Conservation (phyloP, 768 basidiomycete species). For the Lentinula aciculospora region DNA sequence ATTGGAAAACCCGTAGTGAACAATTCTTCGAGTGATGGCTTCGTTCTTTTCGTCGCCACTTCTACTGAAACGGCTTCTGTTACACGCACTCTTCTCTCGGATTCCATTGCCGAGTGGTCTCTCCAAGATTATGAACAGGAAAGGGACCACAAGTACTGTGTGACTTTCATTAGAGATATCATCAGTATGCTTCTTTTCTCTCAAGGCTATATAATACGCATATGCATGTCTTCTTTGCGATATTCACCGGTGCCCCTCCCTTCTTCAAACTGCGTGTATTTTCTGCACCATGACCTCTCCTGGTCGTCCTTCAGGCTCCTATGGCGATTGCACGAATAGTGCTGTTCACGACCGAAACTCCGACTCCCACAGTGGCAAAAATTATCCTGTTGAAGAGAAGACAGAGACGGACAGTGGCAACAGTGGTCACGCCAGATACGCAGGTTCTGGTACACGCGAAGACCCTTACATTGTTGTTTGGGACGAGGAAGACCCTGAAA, state of each 20-base stretch:
- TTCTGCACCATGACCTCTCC: neutral
- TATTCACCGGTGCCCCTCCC: neutral
- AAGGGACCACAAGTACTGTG: neutral
- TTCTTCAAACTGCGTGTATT: neutral
- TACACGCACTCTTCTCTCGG: neutral
- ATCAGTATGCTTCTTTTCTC: conserved; percentile 1
- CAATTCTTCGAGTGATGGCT: neutral
- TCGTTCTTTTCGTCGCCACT: neutral
- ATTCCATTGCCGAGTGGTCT: neutral
- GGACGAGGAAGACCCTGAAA: conserved; percentile 42
- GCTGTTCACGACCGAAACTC: neutral
- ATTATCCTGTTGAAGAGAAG: conserved; percentile 4
- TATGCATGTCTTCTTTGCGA: neutral
- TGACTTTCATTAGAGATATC: conserved; percentile 2
- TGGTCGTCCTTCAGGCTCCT: neutral
- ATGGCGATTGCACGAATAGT: neutral
- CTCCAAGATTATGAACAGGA: neutral
- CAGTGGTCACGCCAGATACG: conserved; percentile 20
- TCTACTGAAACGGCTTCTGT: neutral
- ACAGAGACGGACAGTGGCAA: neutral
- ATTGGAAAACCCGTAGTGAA: neutral
- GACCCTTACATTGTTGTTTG: conserved; percentile 54
- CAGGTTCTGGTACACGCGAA: conserved; percentile 39
- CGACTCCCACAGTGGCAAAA: neutral
- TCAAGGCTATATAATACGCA: neutral